phyloP scores from a whole-genome alignment of 352 stramenopile genomes.

The Phytophthora fragariae region DNA sequence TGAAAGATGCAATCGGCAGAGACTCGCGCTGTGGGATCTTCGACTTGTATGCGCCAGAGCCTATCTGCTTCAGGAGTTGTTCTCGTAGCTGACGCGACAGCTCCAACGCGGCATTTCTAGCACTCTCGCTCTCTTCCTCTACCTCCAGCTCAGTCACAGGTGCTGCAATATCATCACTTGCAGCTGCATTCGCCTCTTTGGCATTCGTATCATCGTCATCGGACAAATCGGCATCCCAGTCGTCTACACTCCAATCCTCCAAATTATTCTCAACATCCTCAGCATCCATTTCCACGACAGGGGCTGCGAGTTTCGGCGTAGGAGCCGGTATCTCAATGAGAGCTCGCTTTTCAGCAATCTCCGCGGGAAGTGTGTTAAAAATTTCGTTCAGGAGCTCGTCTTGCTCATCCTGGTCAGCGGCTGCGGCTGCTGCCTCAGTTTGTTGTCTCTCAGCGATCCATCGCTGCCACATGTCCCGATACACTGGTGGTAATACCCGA shows the following conservation, averaged over 20 bases:
- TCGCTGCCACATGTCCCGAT: slow-evolving; percentile 89
- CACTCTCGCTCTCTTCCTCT: slow-evolving; percentile 34
- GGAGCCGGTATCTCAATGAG: slow-evolving; percentile 21
- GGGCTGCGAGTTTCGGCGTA: neutral
- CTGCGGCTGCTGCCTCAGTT: slow-evolving; percentile 40
- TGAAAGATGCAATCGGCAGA: slow-evolving; percentile 86
- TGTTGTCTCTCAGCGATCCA: slow-evolving; percentile 62
- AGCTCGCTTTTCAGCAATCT: slow-evolving; percentile 55
- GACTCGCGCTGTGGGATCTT: slow-evolving; percentile 55
- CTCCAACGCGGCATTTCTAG: slow-evolving; percentile 22
- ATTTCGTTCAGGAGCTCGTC: slow-evolving; percentile 64
- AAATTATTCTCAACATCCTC: slow-evolving; percentile 22
- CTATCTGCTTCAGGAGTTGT: slow-evolving; percentile 48
- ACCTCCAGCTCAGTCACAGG: slow-evolving; percentile 14
- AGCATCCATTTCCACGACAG: slow-evolving; percentile 8
- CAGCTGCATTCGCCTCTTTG: neutral
- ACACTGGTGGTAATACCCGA: slow-evolving; percentile 87
- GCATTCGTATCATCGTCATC: slow-evolving; percentile 31
- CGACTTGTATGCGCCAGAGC: slow-evolving; percentile 45
- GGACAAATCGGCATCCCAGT: slow-evolving; percentile 75
- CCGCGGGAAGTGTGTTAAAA: slow-evolving; percentile 52
- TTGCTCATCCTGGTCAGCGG: slow-evolving; percentile 55
- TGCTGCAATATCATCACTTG: neutral
- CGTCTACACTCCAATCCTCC: slow-evolving; percentile 70
- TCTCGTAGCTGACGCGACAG: slow-evolving; percentile 50